phyloP scores from a whole-genome alignment of 768 basidiomycete genomes.

The Leccinum pellstonianum region DNA sequence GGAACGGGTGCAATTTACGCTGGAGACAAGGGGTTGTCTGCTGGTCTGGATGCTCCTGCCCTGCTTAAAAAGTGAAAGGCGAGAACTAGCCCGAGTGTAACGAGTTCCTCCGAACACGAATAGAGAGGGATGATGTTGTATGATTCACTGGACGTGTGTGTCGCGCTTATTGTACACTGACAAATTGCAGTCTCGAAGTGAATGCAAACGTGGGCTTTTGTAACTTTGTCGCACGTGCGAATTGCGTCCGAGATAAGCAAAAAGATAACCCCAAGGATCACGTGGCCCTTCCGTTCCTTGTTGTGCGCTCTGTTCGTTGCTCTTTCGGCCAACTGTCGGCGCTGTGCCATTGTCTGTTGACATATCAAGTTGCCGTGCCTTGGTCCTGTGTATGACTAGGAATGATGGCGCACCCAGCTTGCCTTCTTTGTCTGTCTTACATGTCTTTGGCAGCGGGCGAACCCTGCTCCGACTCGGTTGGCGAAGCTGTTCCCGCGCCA shows the following conservation, averaged over 20 bases:
- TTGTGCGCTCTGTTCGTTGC: conserved; percentile 5
- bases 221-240: conserved; percentile 10
- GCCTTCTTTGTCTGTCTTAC: conserved; percentile 7
- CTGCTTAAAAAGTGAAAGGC: conserved; percentile 59
- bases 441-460: conserved; percentile 1
- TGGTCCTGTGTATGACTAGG: conserved; percentile 18
- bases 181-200: conserved; percentile 16
- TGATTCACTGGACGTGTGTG: conserved; percentile 28
- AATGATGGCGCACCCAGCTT: conserved; percentile 11
- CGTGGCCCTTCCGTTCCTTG: conserved; percentile 13
- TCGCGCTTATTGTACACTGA: conserved; percentile 28
- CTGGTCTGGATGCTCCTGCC: conserved; percentile 70
- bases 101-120: conserved; percentile 7
- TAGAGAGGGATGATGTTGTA: conserved; percentile 23
- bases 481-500: conserved; percentile 23
- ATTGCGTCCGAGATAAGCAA: conserved; percentile 15
- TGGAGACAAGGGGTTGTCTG: conserved; percentile 76
- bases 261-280: conserved; percentile 17
- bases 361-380: conserved; percentile 26
- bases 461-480: conserved; percentile 17
- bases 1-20: conserved; percentile 68
- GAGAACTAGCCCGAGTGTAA: conserved; percentile 1
- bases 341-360: conserved; percentile 1
- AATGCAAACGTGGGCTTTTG: conserved; percentile 14
- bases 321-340: background rate